Base-by-base conservation (phyloP, 148 eudicot species). In the Dianthus caryophyllus region DNA sequence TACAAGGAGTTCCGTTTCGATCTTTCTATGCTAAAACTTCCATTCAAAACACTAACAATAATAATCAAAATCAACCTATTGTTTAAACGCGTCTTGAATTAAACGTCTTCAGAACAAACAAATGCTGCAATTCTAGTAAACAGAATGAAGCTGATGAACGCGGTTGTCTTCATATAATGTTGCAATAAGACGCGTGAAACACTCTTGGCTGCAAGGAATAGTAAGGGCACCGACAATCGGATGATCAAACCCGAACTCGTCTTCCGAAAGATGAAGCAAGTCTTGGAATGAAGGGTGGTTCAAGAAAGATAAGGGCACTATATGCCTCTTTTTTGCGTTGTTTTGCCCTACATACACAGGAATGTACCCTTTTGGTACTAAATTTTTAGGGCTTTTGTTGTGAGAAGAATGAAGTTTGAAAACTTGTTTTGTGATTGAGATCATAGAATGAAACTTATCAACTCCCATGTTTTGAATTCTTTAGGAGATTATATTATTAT, bases 181-280 rank as follows among this genome's bases (percentile, higher is more conserved):
- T 2, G 61, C 31, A 44, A 72, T 67, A 16, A 79, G 64, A 16
- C 61, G n/a, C 36, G 53, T 30, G 72, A 83, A 83, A 10, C 39
- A 24, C 17, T 80, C 76, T 33, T 80, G 82, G n/a, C 49, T 69
- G 52, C 78, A 81, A 9, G 87, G 83, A 63, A 86, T 75, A 12
- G 91, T 86, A 0, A 87, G 75, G 47, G n/a, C n/a, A n/a, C 83
- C 83, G 7, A 85, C 85, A 83, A 76, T 82, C 0, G 85, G 84
- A 74, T 82, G 88, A 63, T 80, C 52, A 30, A 61, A 86, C 16
- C 78, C 85, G 10, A 77, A 84, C 53, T 86, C 81, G 69, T 81
- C 84, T 57, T 84, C 81, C 1, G 83, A 78, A 6, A 21, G 65
- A 1, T 44, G 69, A 25, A 80, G 71, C 70, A 82, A 65, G 27